Base-by-base conservation (phyloP, 495 filamentous ascomycete genomes). In the Penicillium daleae region DNA sequence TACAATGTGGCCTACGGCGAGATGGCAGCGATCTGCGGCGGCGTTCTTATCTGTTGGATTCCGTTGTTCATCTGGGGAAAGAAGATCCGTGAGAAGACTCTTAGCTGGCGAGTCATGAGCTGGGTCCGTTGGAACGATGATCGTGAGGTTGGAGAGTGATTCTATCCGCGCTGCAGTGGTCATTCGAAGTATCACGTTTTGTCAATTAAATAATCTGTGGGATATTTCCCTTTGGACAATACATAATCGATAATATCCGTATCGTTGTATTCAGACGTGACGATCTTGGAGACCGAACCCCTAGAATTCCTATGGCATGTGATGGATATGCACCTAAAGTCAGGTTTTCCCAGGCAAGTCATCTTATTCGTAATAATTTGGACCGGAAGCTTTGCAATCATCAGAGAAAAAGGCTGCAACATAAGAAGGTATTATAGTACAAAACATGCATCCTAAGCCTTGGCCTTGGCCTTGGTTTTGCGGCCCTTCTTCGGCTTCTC, bases 401-500 rank as follows among this genome's bases (percentile, higher is more conserved):
- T 12, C 4, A 9, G 19, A 31, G 29, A 21, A 39, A 56, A 42
- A 40, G 4, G 22, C 46, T 19, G 37, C 26, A 46, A 21, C 26
- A n/a, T 31, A 15, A 22, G 54, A 37, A 19, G 31, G 32, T 57
- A 12, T 57, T 59, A 65, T 63, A 40, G 31, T 59, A 57, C 59
- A 68, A 60, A 52, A 55, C 27, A 26, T 33, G 60, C 22, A 31
- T 46, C 21, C 37, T 49, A 63, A 31, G 63, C 60, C 56, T 81
- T 81, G 19, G 78, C 79, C 66, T 82, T 85, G 26, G 73, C 75
- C 50, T 81, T 84, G 17, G 70, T 64, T 22, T 74, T 76, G 59
- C 70, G 71, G 3, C 68, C 75, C 68, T 86, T 86, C 66, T 83
- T 84, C 33, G 84, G 83, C 67, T 85, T 84, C 44, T 80, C 80